phyloP scores from a whole-genome alignment of 805 yeast genomes.

The Torulaspora delbrueckii region DNA sequence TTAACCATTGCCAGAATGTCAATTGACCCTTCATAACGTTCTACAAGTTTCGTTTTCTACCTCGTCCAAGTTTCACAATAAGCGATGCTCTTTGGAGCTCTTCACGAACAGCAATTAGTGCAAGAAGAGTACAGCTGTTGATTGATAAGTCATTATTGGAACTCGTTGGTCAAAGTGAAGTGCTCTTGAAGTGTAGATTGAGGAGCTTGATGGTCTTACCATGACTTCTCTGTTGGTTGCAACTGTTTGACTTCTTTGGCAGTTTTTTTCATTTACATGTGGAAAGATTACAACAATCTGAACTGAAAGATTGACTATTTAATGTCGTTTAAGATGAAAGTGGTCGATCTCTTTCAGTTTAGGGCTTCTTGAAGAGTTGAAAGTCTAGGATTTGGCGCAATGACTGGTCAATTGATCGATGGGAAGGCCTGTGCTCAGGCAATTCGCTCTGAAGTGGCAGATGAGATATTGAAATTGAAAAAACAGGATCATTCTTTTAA shows the following conservation, averaged over 20 bases:
- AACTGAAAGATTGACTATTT: neutral
- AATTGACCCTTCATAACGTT: neutral
- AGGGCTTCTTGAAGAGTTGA: neutral
- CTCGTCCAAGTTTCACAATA: neutral
- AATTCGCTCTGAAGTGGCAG: constrained; percentile 49
- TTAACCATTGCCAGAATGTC: neutral
- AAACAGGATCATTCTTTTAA: constrained; percentile 46
- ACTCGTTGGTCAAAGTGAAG: neutral
- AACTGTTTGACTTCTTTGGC: constrained; percentile 4
- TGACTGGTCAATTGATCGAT: constrained; percentile 41
- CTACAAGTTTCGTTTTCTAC: neutral
- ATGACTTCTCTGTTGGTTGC: constrained; percentile 4
- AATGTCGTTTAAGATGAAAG: constrained; percentile 1
- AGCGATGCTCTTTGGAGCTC: neutral
- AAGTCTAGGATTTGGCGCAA: neutral
- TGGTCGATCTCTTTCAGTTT: neutral
- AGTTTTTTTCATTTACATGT: neutral
- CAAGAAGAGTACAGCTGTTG: neutral
- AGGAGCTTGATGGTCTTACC: neutral
- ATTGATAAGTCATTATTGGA: neutral
- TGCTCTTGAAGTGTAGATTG: neutral
- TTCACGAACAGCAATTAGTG: neutral
- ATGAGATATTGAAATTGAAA: constrained; percentile 46
- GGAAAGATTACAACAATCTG: neutral
- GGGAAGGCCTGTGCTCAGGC: constrained; percentile 55